A percentile compares a stretch with the other conserved stretches of the same genome.
Evolutionary conservation across 257 asterid species (phyloP).

Genomic region (Nicotiana knightiana): DNA sequence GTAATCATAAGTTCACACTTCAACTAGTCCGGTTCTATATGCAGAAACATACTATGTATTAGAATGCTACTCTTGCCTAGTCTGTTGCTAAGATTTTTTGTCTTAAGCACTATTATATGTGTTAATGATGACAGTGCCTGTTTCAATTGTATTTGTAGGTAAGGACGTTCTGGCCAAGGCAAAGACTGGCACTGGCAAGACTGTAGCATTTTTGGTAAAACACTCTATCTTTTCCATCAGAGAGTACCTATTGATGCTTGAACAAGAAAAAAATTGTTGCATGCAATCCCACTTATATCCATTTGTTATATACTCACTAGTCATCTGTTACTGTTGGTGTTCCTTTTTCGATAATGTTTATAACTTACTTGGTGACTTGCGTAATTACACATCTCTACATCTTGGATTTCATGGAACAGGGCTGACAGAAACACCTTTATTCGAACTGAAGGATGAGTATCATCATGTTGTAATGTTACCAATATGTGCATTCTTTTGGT

Average conservation of each 20-base stretch:
- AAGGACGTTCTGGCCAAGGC: conserved; percentile 99
- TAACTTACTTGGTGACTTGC: neutral
- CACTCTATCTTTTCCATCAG: conserved; percentile 12
- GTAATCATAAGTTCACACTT: neutral
- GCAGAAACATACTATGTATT: neutral
- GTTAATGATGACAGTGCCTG: conserved; percentile 6
- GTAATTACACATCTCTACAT: neutral
- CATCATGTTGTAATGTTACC: neutral
- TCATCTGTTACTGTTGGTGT: neutral
- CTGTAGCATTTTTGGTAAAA: conserved; percentile 92
- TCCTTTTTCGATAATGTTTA: neutral
- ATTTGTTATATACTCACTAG: neutral
- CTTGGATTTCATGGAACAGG: neutral
- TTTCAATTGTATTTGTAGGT: conserved; percentile 40
- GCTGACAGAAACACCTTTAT: neutral
- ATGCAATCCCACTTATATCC: neutral
- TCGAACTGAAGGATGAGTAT: neutral
- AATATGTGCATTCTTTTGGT: neutral
- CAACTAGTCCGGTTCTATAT: neutral
- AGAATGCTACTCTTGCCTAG: neutral
- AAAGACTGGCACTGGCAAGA: conserved; percentile 97
- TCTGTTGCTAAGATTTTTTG: neutral
- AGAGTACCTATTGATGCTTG: neutral
- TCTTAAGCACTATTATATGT: neutral
- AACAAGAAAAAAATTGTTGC: neutral